Conservation (phyloP, 202 grass and related monocot species). For the Setaria italica region DNA sequence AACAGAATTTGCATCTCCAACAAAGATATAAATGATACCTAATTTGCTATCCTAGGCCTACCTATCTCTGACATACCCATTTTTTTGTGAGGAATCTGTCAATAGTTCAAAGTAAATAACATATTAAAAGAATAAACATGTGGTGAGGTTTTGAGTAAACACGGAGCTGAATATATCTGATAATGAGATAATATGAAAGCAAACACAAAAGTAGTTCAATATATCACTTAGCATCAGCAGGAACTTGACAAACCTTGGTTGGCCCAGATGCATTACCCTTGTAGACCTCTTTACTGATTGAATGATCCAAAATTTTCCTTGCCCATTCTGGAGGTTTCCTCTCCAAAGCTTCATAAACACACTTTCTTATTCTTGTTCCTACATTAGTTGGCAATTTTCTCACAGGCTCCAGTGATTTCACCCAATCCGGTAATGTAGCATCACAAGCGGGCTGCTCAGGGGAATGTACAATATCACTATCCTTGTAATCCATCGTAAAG, state of each 20-base stretch:
- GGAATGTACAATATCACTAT: constrained; percentile 61
- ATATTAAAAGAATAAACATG: constrained; percentile 9
- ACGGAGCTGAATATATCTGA: not conserved
- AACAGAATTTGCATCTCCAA: not conserved
- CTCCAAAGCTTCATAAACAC: constrained; percentile 83
- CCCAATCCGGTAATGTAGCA: constrained; percentile 82
- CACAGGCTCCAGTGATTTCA: constrained; percentile 88
- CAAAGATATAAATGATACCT: constrained; percentile 29
- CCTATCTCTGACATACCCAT: not conserved
- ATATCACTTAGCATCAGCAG: constrained; percentile 16
- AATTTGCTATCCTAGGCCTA: constrained; percentile 4
- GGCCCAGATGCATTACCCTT: constrained; percentile 99
- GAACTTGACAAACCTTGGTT: constrained; percentile 78
- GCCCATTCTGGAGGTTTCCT: constrained; percentile 96
- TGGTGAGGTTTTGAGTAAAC: constrained; percentile 26
- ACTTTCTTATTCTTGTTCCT: constrained; percentile 98
- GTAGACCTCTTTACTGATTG: constrained; percentile 97
- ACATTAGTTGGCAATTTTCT: constrained; percentile 98
- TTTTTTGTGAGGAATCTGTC: not conserved
- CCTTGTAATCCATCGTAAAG: constrained; percentile 77
- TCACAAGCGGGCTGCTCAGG: constrained; percentile 61
- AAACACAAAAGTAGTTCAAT: not conserved
- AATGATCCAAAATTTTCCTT: constrained; percentile 87
- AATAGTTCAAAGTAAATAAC: constrained; percentile 2
- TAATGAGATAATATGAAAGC: not conserved